A percentile compares a stretch with the other conserved stretches of the same genome.
Conservation (phyloP, 2,329 filamentous ascomycete species). For the Penicillium glabrum region DNA sequence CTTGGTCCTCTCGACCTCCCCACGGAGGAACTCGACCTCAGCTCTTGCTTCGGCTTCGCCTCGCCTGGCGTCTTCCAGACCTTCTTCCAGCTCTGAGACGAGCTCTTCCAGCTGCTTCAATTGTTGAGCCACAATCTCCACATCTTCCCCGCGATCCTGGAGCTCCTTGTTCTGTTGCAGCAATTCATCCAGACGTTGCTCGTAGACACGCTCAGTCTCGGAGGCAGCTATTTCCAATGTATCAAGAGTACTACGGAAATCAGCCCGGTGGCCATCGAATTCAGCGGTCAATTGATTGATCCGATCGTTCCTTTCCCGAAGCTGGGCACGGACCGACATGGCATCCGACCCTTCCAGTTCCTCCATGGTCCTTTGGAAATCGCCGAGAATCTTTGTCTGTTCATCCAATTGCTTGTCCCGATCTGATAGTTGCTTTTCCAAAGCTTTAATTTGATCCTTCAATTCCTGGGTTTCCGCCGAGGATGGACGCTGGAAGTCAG, state of each 20-base stretch:
- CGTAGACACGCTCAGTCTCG: conserved; percentile 92
- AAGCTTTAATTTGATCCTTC: conserved; percentile 71
- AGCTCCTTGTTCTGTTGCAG: conserved; percentile 80
- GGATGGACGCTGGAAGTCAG: conserved; percentile 29
- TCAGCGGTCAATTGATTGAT: conserved; percentile 90
- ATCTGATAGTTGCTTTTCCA: conserved; percentile 75
- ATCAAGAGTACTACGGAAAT: conserved; percentile 96
- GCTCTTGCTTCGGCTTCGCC: conserved; percentile 94
- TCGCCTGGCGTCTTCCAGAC: conserved; percentile 87
- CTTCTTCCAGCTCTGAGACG: conserved; percentile 95
- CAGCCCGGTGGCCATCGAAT: conserved; percentile 90
- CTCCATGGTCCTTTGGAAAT: conserved; percentile 87
- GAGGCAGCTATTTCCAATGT: conserved; percentile 92
- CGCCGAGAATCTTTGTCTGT: conserved; percentile 75
- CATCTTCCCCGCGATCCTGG: conserved; percentile 80
- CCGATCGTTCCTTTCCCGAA: conserved; percentile 95
- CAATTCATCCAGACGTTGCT: conserved; percentile 59
- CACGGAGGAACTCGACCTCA: conserved; percentile 91
- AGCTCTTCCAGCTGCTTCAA: conserved; percentile 94
- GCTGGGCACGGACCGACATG: conserved; percentile 71
- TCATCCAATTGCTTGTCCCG: conserved; percentile 86
- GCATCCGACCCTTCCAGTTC: conserved; percentile 80
- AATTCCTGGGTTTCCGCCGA: conserved; percentile 39
- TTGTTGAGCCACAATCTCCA: conserved; percentile 86
- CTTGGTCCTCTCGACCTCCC: conserved; percentile 88